These are phyloP conservation scores for Penicillium hordei DNA, from an alignment of 2,329 filamentous ascomycete genomes.

Conservation along the genomic window DNA sequence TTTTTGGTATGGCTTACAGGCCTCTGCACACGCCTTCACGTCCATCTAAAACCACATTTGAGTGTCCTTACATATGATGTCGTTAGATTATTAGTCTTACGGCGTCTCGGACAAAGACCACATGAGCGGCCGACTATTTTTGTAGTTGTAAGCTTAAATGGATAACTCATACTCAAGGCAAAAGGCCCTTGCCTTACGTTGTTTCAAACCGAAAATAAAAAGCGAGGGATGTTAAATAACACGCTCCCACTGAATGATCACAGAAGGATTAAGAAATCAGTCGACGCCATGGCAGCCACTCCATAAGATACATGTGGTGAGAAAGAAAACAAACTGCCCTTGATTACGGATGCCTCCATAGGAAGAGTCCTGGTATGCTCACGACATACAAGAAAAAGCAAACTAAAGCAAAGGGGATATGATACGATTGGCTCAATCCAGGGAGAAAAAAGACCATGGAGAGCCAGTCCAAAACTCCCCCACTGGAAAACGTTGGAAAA, in stretches of 20 bases:
- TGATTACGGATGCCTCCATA: neutral
- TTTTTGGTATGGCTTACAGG: neutral
- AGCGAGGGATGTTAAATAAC: constrained; percentile 12
- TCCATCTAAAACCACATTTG: no score
- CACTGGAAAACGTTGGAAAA: constrained; percentile 13
- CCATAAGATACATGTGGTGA: constrained; percentile 32
- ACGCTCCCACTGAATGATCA: constrained; percentile 21
- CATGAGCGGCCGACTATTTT: no score
- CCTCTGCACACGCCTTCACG: neutral
- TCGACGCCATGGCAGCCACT: constrained; percentile 24
- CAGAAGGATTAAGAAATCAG: constrained; percentile 19
- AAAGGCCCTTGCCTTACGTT: constrained; percentile 9
- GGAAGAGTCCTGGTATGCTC: neutral
- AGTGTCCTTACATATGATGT: no score
- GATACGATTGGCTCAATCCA: constrained; percentile 8
- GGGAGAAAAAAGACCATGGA: constrained; percentile 5
- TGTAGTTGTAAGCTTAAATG: neutral
- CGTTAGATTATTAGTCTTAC: no score
- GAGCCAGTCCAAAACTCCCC: constrained; percentile 1
- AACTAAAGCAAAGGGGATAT: constrained; percentile 4
- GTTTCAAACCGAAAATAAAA: constrained; percentile 14
- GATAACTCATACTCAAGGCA: neutral
- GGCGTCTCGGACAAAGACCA: no score
- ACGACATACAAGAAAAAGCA: neutral
- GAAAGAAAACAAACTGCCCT: constrained; percentile 10